Base-by-base conservation (phyloP, 1,284 basidiomycete species). In the Cutaneotrichosporon sp. region DNA sequence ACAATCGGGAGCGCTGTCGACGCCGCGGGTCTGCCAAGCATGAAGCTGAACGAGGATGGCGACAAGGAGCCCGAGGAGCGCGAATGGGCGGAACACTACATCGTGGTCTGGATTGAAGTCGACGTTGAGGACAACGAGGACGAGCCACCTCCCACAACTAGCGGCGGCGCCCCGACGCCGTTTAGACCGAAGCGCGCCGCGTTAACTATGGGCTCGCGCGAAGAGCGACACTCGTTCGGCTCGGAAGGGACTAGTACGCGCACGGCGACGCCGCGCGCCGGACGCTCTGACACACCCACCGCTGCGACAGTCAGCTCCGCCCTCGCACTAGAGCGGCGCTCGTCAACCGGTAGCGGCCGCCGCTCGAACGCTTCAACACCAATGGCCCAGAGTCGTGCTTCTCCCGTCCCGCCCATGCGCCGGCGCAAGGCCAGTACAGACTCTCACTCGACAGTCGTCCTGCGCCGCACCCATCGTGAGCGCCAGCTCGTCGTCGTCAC, bases 401-500 rank as follows among this genome's bases (percentile, higher is more conserved):
- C 55, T 14, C 55, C 55, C n/a, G 46, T 31, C 9, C 42, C 57
- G 40, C 16, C 56, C 30, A 16, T 3, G 30, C 16, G 57, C 26
- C 31, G 30, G 11, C 42, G 42, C 18, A 58, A 49, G 31, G 46
- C 30, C 18, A 49, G 42, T 31, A 49, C 31, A 42, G 57, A 47
- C 42, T 58, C 42, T 13, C 46, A 47, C 57, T 58, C 57, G 57
- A 58, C 60, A 18, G 34, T 56, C 46, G 26, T n/a, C 42, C n/a
- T 22, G 18, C 16, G 11, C 13, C 53, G 30, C 7, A 38, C 34
- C 14, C 56, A 36, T 14, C 63, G 53, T n/a, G 53, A 56, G 34
- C 63, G 53, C 42, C 91, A 95, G 73, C 84, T 95, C 21, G 82
- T 95, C 59, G 91, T 90, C 4, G 81, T 96, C 66, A 96, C 92